Evolutionary conservation across 1,284 basidiomycete species (phyloP).

Genomic region (Trametes pubescens): DNA sequence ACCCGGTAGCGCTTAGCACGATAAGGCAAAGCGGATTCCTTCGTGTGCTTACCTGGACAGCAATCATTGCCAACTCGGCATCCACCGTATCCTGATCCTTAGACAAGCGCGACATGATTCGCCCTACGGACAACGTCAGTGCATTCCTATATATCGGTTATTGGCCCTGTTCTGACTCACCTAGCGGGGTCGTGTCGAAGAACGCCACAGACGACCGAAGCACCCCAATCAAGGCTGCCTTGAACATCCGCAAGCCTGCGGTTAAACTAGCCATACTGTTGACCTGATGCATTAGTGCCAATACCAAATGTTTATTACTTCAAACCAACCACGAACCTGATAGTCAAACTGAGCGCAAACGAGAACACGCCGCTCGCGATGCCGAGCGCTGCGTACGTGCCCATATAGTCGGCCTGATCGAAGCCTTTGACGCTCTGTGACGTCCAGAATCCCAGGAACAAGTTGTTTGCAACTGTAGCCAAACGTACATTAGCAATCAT

Average conservation of each 20-base stretch:
- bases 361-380: conserved; percentile 62
- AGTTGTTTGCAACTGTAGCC: conserved; percentile 46
- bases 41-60: conserved; percentile 40
- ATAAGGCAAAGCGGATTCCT: not conserved
- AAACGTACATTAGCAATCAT: not conserved
- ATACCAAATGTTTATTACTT: not conserved
- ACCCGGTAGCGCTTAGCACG: too few relatives aligned
- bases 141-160: not conserved
- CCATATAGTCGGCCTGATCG: conserved; percentile 69
- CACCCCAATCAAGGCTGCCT: conserved; percentile 60
- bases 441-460: conserved; percentile 54
- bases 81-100: conserved; percentile 72
- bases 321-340: conserved; percentile 50
- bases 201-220: conserved; percentile 76
- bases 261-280: conserved; percentile 63
- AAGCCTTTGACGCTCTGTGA: conserved; percentile 53
- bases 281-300: not conserved
- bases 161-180: conserved; percentile 41
- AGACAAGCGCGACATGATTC: conserved; percentile 65
- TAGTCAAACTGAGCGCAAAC: conserved; percentile 61
- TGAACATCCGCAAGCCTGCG: conserved; percentile 71
- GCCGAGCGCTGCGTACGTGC: conserved; percentile 71
- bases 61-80: conserved; percentile 52
- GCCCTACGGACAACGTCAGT: conserved; percentile 49
- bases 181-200: conserved; percentile 87